Evolutionary conservation across 306 rosid species (phyloP).

Genomic region (Cicer chorassanicum): DNA sequence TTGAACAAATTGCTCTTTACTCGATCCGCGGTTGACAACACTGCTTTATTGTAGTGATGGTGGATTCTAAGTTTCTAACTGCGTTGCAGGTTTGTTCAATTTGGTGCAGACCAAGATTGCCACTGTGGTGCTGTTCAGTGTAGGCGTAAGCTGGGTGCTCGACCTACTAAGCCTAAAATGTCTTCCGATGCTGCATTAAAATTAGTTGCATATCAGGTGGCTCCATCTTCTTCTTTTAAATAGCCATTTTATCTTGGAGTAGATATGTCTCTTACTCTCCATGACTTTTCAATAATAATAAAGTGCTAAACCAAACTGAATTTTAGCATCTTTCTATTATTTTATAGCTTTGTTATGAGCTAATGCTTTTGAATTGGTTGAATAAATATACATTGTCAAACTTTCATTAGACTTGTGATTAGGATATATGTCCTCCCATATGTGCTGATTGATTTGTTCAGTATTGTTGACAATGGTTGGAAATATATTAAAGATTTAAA

Average conservation of each 20-base stretch:
- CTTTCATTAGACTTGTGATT: constrained; percentile 16
- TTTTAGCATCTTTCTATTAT: constrained; percentile 30
- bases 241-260: constrained; percentile 55
- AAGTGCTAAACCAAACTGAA: constrained; percentile 24
- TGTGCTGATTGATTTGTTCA: constrained; percentile 9
- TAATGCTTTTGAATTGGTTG: constrained; percentile 42
- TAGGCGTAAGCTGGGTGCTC: constrained; percentile 83
- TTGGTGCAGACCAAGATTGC: constrained; percentile 99
- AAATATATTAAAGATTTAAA: constrained; percentile 11
- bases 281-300: constrained; percentile 13
- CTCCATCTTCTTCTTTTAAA: constrained; percentile 67
- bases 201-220: constrained; percentile 84
- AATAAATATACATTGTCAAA: constrained; percentile 3
- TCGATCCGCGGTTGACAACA: no score
- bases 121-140: constrained; percentile 90
- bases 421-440: neutral
- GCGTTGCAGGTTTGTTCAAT: constrained; percentile 92
- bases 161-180: constrained; percentile 78
- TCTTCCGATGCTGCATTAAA: constrained; percentile 90
- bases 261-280: constrained; percentile 44
- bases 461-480: neutral
- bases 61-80: constrained; percentile 70
- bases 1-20: no score
- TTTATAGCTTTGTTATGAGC: constrained; percentile 27
- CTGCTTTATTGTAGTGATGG: neutral